Evolutionary conservation across 768 basidiomycete genomes (phyloP).

Genomic region (Auriculariales sp.): DNA sequence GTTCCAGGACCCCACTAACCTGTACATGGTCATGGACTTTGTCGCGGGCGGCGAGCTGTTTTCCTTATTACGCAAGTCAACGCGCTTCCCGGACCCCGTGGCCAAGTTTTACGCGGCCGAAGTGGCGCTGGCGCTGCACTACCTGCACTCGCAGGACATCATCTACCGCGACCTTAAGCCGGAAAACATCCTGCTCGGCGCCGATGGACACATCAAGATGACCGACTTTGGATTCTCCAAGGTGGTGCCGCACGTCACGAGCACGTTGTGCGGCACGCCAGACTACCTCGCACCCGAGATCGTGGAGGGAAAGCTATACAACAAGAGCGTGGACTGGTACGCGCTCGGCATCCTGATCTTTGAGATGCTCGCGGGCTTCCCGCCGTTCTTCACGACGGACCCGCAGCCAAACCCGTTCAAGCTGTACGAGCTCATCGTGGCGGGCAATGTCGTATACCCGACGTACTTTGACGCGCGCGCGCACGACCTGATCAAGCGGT

Average conservation of each 20-base stretch:
- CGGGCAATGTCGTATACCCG: conserved; percentile 79
- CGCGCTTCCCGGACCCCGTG: conserved; percentile 92
- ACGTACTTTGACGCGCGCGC: conserved; percentile 56
- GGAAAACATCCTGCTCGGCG: conserved; percentile 84
- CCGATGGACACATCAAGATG: conserved; percentile 91
- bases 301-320: conserved; percentile 7
- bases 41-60: conserved; percentile 95
- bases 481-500: conserved; percentile 75
- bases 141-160: conserved; percentile 78
- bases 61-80: conserved; percentile 78
- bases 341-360: conserved; percentile 93
- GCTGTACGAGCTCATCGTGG: conserved; percentile 83
- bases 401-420: conserved; percentile 53
- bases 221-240: conserved; percentile 97
- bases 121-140: conserved; percentile 82
- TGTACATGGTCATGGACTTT: conserved; percentile 98
- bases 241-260: conserved; percentile 70
- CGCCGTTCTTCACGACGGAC: conserved; percentile 85
- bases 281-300: conserved; percentile 94
- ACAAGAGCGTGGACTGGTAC: conserved; percentile 29
- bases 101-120: conserved; percentile 97
- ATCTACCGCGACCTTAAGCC: conserved; percentile 97
- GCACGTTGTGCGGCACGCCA: conserved; percentile 91
- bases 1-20: conserved; percentile 81
- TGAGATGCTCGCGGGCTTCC: conserved; percentile 93